A percentile compares a stretch with the other conserved stretches of the same genome.
phyloP scores from a whole-genome alignment of 1,139 yeast genomes.

The Nadsonia starkeyi-henricii region DNA sequence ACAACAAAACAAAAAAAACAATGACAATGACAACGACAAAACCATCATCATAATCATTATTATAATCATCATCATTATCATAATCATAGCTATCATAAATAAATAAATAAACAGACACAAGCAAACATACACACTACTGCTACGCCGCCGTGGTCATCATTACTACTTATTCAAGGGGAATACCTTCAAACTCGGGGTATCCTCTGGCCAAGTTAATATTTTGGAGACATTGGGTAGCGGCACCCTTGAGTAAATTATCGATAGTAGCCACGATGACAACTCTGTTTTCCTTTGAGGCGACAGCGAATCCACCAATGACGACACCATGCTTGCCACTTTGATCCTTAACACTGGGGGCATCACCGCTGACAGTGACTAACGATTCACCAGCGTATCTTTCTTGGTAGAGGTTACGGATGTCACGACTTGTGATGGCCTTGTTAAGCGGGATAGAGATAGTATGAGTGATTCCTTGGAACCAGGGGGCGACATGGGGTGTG shows the following conservation, averaged over 20 bases:
- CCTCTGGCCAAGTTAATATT: conserved; percentile 83
- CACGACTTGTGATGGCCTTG: conserved; percentile 61
- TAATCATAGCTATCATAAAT: too few relatives aligned
- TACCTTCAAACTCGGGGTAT: conserved; percentile 89
- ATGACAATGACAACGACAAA: too few relatives aligned
- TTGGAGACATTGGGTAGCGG: conserved; percentile 96
- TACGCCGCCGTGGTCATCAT: too few relatives aligned
- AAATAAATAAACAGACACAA: too few relatives aligned
- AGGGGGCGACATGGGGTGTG: conserved; percentile 94
- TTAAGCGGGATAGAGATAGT: conserved; percentile 84
- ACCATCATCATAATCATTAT: too few relatives aligned
- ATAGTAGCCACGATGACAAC: conserved; percentile 91
- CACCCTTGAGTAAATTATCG: conserved; percentile 92
- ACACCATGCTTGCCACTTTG: conserved; percentile 91
- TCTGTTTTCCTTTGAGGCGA: conserved; percentile 74
- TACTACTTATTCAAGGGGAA: conserved; percentile 34
- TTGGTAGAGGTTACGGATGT: conserved; percentile 72
- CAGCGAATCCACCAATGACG: conserved; percentile 90
- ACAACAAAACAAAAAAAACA: too few relatives aligned
- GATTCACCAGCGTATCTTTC: conserved; percentile 82
- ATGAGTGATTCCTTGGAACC: conserved; percentile 97
- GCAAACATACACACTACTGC: too few relatives aligned
- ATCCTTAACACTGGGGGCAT: conserved; percentile 84
- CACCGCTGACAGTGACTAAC: conserved; percentile 71
- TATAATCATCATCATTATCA: too few relatives aligned